Conservation (phyloP, 805 yeast genomes). For the Ogataea sp. region DNA sequence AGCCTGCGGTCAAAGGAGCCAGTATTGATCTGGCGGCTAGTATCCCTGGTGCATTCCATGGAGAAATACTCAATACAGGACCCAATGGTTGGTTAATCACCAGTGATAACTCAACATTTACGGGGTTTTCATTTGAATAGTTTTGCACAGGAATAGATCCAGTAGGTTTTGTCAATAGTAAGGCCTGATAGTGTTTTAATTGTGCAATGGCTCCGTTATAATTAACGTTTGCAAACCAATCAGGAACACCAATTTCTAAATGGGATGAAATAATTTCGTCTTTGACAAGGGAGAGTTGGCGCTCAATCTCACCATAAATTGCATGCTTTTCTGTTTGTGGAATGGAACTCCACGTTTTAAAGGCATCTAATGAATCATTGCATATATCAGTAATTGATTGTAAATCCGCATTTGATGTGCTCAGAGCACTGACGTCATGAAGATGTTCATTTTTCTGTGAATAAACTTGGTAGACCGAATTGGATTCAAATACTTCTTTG, state of each 20-base stretch:
- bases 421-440: constrained; percentile 4
- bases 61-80: constrained; percentile 35
- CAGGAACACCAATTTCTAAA: constrained; percentile 27
- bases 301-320: constrained; percentile 6
- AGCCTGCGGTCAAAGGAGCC: constrained; percentile 41
- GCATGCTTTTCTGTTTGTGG: constrained; percentile 5
- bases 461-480: no score
- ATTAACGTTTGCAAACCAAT: constrained; percentile 29
- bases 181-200: constrained; percentile 21
- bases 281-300: constrained; percentile 5
- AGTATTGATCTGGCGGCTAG: constrained; percentile 30
- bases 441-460: no score
- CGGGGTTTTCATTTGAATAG: not conserved
- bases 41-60: constrained; percentile 43
- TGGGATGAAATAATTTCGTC: constrained; percentile 16
- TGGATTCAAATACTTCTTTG: no score
- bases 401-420: not conserved
- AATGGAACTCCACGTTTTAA: constrained; percentile 11
- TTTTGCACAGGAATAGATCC: constrained; percentile 17
- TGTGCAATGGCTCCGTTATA: constrained; percentile 22
- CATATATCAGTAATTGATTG: constrained; percentile 5
- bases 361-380: constrained; percentile 8
- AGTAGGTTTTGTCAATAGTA: constrained; percentile 10
- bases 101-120: constrained; percentile 13
- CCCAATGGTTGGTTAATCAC: constrained; percentile 33